Evolutionary conservation across 179 eudicot species (phyloP).

Genomic region (Silene coronaria): DNA sequence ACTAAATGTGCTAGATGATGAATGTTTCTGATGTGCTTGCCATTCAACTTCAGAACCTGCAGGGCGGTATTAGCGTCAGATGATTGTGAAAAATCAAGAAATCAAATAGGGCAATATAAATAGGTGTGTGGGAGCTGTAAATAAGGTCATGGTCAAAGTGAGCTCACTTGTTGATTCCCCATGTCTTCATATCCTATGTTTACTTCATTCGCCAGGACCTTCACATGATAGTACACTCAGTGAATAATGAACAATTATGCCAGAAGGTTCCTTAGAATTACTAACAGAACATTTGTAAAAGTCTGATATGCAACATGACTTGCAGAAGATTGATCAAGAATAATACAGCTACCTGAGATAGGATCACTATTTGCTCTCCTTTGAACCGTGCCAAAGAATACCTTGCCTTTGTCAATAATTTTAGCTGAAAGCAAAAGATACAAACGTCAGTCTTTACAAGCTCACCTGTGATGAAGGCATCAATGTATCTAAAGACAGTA

Average conservation of each 20-base stretch:
- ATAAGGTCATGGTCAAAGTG: not conserved
- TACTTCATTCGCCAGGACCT: constrained; percentile 90
- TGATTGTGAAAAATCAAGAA: not conserved
- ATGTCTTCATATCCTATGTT: constrained; percentile 92
- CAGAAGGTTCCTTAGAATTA: not conserved
- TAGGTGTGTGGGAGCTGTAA: not conserved
- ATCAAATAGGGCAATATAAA: not conserved
- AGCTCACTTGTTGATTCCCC: constrained; percentile 81
- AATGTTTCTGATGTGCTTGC: constrained; percentile 64
- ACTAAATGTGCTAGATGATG: constrained; percentile 90
- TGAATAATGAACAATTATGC: constrained; percentile 9
- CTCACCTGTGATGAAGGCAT: not conserved
- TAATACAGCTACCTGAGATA: constrained; percentile 61
- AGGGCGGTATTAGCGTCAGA: not conserved
- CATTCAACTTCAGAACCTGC: constrained; percentile 84
- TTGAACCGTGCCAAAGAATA: constrained; percentile 72
- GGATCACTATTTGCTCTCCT: constrained; percentile 86
- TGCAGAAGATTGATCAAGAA: constrained; percentile 10
- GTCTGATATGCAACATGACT: not conserved
- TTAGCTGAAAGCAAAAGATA: constrained; percentile 42
- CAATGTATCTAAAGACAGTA: not conserved
- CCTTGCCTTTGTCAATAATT: constrained; percentile 76
- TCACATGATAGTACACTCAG: not conserved
- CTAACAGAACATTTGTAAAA: not conserved
- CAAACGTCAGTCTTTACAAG: not conserved